Base-by-base conservation (phyloP, 2,329 filamentous ascomycete species). In the Alternaria consortialis region DNA sequence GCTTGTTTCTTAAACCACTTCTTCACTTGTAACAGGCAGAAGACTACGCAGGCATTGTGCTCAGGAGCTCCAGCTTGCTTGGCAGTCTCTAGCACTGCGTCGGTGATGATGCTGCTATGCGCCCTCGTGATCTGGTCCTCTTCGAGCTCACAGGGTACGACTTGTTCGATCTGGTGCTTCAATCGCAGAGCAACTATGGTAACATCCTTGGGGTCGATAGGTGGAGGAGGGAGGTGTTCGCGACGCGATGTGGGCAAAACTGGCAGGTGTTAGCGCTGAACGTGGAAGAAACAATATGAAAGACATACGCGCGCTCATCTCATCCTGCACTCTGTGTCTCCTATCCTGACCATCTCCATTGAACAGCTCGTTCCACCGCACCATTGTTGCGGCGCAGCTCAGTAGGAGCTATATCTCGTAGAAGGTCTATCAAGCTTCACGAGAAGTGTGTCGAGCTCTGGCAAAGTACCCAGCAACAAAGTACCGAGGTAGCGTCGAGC, bases 131-230 rank as follows among this genome's bases (percentile, higher is more conserved):
- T 84, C 57, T 87, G 83, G 5, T 84, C 84, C 74, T 92, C 88
- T 59, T 95, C 90, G 39, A 99, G 85, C 79, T 99, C 95, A 82
- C 92, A 97, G 1, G 94, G 92, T 27, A 99, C 87, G 56, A 93
- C 90, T 76, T 93, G 87, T 79, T 97, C 93, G 71, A 99, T 89
- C 69, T 97, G 88, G 76, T 96, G 93, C 72, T 94, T 96, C 66
- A 99, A 84, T 58, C 93, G 92, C 15, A 99, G 86, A 27, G 94
- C 94, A 57, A 96, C 86, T 76, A 94, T 94, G 63, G 94, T 97
- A 63, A 97, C 94, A 71, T 95, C 90, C 61, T 86, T 84, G 12
- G 94, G 84, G 1, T 92, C 87, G 36, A 94, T 88, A 29, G 91
- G 88, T 11, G 91, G 89, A 42, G 88, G 80, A 43, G 89, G 80